Conservation (phyloP, 305 asterid species). For the Fraxinus xanthoxyloides region DNA sequence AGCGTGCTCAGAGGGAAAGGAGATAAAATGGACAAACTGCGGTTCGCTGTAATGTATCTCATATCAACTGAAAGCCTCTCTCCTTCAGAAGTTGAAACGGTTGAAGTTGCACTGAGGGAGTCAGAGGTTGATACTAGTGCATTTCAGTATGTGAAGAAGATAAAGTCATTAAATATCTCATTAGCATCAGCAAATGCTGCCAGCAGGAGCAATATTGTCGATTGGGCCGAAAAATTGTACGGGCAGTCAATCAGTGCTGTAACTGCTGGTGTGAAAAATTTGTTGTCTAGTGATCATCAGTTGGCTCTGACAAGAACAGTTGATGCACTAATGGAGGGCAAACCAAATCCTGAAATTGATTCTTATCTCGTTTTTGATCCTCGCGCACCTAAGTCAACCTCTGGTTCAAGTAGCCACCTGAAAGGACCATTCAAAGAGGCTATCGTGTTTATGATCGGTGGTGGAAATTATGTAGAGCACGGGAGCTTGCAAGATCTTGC, state of each 20-base stretch:
- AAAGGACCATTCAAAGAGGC: conserved; percentile 92
- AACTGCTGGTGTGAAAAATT: conserved; percentile 78
- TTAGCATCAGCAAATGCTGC: conserved; percentile 80
- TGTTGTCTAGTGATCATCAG: conserved; percentile 79
- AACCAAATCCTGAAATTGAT: conserved; percentile 76
- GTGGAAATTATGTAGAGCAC: conserved; percentile 88
- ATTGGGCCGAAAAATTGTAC: conserved; percentile 83
- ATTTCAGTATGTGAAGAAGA: conserved; percentile 76
- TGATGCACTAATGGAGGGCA: conserved; percentile 90
- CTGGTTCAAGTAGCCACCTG: conserved; percentile 59
- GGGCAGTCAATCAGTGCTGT: conserved; percentile 81
- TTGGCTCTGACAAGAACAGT: conserved; percentile 75
- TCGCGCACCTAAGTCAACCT: conserved; percentile 71
- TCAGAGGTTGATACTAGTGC: conserved; percentile 76
- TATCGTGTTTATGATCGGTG: conserved; percentile 88
- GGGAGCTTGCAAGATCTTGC: conserved; percentile 84
- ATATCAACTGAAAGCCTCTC: conserved; percentile 67
- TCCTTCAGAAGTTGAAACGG: conserved; percentile 62
- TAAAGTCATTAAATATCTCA: conserved; percentile 68
- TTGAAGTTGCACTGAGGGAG: conserved; percentile 69
- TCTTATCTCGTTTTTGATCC: conserved; percentile 76
- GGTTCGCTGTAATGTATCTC: conserved; percentile 74
- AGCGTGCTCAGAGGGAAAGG: conserved; percentile 78
- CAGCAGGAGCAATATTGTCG: conserved; percentile 77
- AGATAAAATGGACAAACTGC: conserved; percentile 61